phyloP scores from a whole-genome alignment of 768 basidiomycete species.

The Guyanaporus albipodus region DNA sequence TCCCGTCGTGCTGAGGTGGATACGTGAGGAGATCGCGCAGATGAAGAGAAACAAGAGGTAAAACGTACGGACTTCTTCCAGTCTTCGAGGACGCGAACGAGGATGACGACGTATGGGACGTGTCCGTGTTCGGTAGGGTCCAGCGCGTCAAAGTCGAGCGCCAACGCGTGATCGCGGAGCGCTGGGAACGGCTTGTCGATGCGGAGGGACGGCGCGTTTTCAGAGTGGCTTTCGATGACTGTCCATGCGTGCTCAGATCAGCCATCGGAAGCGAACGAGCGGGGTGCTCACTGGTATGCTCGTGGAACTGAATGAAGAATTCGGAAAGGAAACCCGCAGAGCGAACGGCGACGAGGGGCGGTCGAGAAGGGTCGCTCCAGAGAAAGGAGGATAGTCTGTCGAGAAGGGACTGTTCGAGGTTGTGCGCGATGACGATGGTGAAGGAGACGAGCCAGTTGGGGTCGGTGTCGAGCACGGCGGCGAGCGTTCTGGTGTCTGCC shows the following conservation, averaged over 20 bases:
- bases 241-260: not conserved
- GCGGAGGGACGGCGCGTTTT: slow-evolving; percentile 68
- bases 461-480: slow-evolving; percentile 52
- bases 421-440: slow-evolving; percentile 82
- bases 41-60: not conserved
- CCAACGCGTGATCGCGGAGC: slow-evolving; percentile 66
- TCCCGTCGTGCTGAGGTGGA: slow-evolving; percentile 57
- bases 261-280: not conserved
- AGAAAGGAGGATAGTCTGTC: slow-evolving; percentile 59
- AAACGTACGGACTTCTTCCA: slow-evolving; percentile 73
- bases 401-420: slow-evolving; percentile 56
- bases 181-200: slow-evolving; percentile 88
- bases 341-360: slow-evolving; percentile 73
- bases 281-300: slow-evolving; percentile 66
- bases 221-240: slow-evolving; percentile 91
- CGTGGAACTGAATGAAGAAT: slow-evolving; percentile 84
- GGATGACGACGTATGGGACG: slow-evolving; percentile 85
- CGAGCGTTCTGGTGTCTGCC: slow-evolving; percentile 54
- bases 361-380: slow-evolving; percentile 57
- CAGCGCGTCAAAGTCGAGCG: slow-evolving; percentile 71
- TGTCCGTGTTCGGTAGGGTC: slow-evolving; percentile 89
- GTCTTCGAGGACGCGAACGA: slow-evolving; percentile 75
- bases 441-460: slow-evolving; percentile 57
- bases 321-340: slow-evolving; percentile 90
- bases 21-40: not conserved